Conservation (phyloP, 805 yeast species). For the Wickerhamomyces rabaulensis region DNA sequence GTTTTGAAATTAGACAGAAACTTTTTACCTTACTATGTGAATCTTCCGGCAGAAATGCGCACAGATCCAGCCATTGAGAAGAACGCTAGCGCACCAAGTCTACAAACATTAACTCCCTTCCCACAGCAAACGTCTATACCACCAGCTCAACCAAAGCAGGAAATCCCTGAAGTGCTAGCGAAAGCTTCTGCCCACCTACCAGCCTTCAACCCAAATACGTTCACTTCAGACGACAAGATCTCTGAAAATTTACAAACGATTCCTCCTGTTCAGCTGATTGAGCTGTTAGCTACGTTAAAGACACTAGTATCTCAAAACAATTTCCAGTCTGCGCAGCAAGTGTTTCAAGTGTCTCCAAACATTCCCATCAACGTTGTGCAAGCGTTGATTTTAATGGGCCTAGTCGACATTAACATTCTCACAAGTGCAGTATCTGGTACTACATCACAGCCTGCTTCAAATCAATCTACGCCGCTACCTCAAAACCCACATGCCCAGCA, state of each 20-base stretch:
- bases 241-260: slow-evolving; percentile 57
- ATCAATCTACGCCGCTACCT: neutral
- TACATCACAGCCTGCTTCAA: slow-evolving; percentile 1
- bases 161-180: slow-evolving; percentile 39
- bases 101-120: neutral
- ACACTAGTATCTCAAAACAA: slow-evolving; percentile 27
- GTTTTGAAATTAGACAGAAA: slow-evolving; percentile 39
- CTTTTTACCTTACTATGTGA: slow-evolving; percentile 52
- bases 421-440: slow-evolving; percentile 37
- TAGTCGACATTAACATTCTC: slow-evolving; percentile 66
- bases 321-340: slow-evolving; percentile 43
- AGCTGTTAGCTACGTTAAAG: slow-evolving; percentile 62
- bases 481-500: neutral
- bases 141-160: slow-evolving; percentile 1
- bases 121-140: slow-evolving; percentile 8
- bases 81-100: slow-evolving; percentile 30
- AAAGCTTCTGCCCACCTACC: slow-evolving; percentile 57
- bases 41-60: slow-evolving; percentile 36
- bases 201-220: slow-evolving; percentile 36
- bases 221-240: slow-evolving; percentile 50
- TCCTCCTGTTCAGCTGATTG: slow-evolving; percentile 68
- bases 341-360: slow-evolving; percentile 48
- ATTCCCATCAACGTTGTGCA: slow-evolving; percentile 68
- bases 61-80: slow-evolving; percentile 1
- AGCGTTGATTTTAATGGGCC: slow-evolving; percentile 71